These are phyloP conservation scores for Plasmodium cynomolgi DNA, from an alignment of 169 alveolate species.

Conservation along the genomic window DNA sequence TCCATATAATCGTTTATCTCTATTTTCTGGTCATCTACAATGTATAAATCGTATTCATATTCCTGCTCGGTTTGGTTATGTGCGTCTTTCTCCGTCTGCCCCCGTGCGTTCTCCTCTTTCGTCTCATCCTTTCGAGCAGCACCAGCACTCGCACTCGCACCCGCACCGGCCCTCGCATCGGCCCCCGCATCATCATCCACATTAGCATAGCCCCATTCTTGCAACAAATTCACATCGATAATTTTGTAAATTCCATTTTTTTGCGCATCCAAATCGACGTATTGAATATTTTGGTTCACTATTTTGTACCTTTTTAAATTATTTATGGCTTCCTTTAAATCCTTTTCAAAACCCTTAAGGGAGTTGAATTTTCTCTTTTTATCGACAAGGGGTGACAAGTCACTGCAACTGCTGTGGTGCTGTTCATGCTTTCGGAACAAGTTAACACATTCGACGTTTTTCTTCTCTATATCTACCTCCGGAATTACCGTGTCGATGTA, in stretches of 20 bases:
- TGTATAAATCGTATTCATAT: constrained; percentile 62
- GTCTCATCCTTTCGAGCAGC: not conserved
- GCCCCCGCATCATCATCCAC: not conserved
- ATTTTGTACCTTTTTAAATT: constrained; percentile 67
- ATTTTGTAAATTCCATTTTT: constrained; percentile 58
- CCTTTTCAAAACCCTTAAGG: constrained; percentile 55
- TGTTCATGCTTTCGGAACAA: constrained; percentile 57
- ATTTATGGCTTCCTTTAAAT: constrained; percentile 51
- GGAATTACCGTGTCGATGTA: constrained; percentile 51
- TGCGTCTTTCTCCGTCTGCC: not conserved
- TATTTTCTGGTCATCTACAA: constrained; percentile 59
- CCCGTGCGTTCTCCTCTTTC: not conserved
- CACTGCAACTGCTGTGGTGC: not conserved
- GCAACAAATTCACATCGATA: constrained; percentile 54
- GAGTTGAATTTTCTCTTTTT: constrained; percentile 58
- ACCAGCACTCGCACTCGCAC: not conserved
- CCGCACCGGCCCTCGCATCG: not conserved
- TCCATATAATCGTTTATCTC: constrained; percentile 53
- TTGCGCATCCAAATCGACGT: constrained; percentile 31
- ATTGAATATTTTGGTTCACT: constrained; percentile 57
- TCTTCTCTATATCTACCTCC: constrained; percentile 29
- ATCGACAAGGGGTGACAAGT: not conserved
- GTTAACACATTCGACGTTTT: constrained; percentile 57
- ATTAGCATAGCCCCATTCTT: constrained; percentile 6
- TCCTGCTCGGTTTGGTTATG: not conserved